Percentiles rank a stretch among this genome's conserved stretches.
Conservation (phyloP, 2,329 filamentous ascomycete species). For the Leptographium galeiforme region DNA sequence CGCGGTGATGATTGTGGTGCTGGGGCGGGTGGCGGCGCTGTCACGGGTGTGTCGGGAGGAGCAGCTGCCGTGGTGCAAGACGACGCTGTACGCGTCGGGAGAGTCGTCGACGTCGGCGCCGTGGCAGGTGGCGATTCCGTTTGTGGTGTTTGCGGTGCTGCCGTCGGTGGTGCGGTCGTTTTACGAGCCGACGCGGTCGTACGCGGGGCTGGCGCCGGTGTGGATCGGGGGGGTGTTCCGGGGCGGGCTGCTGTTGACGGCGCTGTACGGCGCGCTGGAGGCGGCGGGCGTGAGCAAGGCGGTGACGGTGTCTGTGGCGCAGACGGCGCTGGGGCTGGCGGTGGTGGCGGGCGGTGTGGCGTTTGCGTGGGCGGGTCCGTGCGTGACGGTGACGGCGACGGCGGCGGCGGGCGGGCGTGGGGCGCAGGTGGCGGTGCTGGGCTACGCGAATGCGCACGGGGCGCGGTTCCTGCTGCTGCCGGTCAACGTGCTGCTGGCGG, state of each 20-base stretch:
- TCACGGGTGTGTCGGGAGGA: slow-evolving; percentile 93
- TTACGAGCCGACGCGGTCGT: slow-evolving; percentile 69
- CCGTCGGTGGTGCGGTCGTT: slow-evolving; percentile 69
- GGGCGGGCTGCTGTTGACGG: slow-evolving; percentile 58
- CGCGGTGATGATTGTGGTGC: slow-evolving; percentile 65
- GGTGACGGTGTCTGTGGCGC: slow-evolving; percentile 63
- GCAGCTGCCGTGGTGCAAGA: slow-evolving; percentile 93
- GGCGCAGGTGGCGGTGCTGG: slow-evolving; percentile 62
- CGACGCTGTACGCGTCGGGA: slow-evolving; percentile 87
- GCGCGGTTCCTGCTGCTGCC: slow-evolving; percentile 78
- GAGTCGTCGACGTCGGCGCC: slow-evolving; percentile 84
- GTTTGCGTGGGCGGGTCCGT: slow-evolving; percentile 75
- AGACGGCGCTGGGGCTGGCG: slow-evolving; percentile 64
- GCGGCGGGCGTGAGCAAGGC: slow-evolving; percentile 65
- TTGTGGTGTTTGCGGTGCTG: slow-evolving; percentile 55
- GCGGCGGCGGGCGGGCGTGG: slow-evolving; percentile 24
- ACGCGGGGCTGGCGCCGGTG: slow-evolving; percentile 69
- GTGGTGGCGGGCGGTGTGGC: slow-evolving; percentile 74
- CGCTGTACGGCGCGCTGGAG: slow-evolving; percentile 79
- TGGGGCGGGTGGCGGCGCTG: slow-evolving; percentile 69
- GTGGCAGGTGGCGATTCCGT: slow-evolving; percentile 78
- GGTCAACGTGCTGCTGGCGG: slow-evolving; percentile 61
- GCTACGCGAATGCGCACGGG: slow-evolving; percentile 88
- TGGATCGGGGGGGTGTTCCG: slow-evolving; percentile 79
- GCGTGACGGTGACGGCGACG: slow-evolving; percentile 56